These are phyloP conservation scores for Lentinula edodes DNA, from an alignment of 768 basidiomycete species.

Conservation along the genomic window DNA sequence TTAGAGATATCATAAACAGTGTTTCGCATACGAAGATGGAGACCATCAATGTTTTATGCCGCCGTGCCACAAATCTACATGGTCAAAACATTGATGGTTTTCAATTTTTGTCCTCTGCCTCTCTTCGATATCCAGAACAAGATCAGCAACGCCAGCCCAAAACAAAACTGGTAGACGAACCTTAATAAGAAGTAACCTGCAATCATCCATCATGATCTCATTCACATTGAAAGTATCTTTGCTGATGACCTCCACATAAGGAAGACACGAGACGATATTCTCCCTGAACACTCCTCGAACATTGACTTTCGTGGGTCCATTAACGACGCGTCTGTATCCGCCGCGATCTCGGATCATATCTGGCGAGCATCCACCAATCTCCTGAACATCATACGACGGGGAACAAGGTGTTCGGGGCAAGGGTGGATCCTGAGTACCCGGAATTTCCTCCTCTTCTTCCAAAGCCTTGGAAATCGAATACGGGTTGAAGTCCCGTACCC, in stretches of 20 bases:
- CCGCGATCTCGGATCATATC: constrained; percentile 19
- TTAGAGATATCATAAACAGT: too few species aligned
- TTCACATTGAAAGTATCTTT: constrained; percentile 42
- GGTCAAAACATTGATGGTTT: constrained; percentile 38
- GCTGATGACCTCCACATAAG: constrained; percentile 47
- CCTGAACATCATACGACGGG: background rate
- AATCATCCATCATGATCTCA: constrained; percentile 56
- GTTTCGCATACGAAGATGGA: too few species aligned
- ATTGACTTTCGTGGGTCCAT: constrained; percentile 32
- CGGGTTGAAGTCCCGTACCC: constrained; percentile 35
- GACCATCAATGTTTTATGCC: too few species aligned
- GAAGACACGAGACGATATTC: constrained; percentile 42
- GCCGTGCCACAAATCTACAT: constrained; percentile 23
- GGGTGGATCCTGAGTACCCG: background rate
- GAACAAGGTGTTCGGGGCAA: background rate
- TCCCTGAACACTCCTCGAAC: constrained; percentile 41
- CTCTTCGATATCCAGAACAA: constrained; percentile 23
- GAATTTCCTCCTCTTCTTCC: background rate
- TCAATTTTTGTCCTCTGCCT: constrained; percentile 28
- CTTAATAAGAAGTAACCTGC: constrained; percentile 41
- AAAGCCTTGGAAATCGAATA: constrained; percentile 18
- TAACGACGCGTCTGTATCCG: constrained; percentile 27
- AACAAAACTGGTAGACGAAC: constrained; percentile 16
- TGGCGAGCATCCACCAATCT: background rate
- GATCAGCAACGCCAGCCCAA: background rate